phyloP scores from a whole-genome alignment of 805 yeast genomes.

The Candida montana region DNA sequence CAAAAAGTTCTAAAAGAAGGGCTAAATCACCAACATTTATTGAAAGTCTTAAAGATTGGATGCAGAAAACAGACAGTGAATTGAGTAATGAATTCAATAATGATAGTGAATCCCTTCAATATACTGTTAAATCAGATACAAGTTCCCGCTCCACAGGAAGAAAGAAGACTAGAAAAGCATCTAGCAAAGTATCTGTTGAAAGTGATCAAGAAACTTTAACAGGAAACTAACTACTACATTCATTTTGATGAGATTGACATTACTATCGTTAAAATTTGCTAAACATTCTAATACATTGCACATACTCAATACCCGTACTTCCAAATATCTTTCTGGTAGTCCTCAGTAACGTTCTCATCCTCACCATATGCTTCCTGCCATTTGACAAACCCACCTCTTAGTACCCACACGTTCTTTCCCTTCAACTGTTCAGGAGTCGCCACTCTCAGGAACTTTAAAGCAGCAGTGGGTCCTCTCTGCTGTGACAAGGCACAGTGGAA shows the following conservation, averaged over 20 bases:
- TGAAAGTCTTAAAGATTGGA: conserved; percentile 30
- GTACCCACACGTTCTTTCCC: conserved; percentile 54
- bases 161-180: background rate
- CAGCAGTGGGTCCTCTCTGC: conserved; percentile 86
- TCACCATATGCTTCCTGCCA: conserved; percentile 80
- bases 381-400: conserved; percentile 77
- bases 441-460: conserved; percentile 48
- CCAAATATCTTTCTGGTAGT: conserved; percentile 43
- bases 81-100: conserved; percentile 4
- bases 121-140: conserved; percentile 2
- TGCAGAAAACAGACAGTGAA: conserved; percentile 25
- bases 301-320: conserved; percentile 18
- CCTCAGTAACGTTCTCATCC: conserved; percentile 60
- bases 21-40: conserved; percentile 24
- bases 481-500: conserved; percentile 92
- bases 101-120: conserved; percentile 14
- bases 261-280: no score
- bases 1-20: conserved; percentile 6
- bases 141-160: background rate
- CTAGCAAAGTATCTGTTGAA: background rate
- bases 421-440: conserved; percentile 23
- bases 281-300: no score
- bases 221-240: background rate
- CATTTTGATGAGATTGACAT: no score
- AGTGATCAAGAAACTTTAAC: conserved; percentile 1